Conservation (phyloP, 179 eudicot genomes). For the Silene noctiflora region DNA sequence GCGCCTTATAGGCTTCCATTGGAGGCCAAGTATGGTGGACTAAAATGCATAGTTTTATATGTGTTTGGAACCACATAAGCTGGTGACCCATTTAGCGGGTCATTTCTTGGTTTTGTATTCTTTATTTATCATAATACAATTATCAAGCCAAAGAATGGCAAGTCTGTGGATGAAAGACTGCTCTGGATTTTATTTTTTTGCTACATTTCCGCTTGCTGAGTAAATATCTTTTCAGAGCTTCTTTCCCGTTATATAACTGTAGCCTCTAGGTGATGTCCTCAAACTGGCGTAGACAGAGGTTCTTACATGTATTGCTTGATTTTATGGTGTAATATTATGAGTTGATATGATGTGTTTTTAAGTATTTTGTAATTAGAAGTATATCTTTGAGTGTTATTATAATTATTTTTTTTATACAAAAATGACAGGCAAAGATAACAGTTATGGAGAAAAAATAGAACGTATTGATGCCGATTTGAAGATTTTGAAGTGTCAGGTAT, state of each 20-base stretch:
- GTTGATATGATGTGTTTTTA: background rate
- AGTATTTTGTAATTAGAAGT: background rate
- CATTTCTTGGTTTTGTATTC: too few species aligned
- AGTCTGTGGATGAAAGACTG: too few species aligned
- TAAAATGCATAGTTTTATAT: too few species aligned
- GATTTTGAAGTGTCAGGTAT: slow-evolving; percentile 79
- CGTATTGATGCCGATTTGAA: slow-evolving; percentile 86
- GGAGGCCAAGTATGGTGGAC: too few species aligned
- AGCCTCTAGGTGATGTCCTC: background rate
- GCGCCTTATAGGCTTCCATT: too few species aligned
- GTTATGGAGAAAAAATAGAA: slow-evolving; percentile 45
- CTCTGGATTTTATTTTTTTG: too few species aligned
- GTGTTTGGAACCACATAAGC: too few species aligned
- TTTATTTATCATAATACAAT: too few species aligned
- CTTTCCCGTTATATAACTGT: background rate
- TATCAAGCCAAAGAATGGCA: too few species aligned
- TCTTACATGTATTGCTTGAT: background rate
- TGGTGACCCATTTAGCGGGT: too few species aligned
- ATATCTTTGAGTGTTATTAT: background rate
- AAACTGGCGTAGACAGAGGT: too few species aligned
- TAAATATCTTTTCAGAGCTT: background rate
- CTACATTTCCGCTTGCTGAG: too few species aligned
- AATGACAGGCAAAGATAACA: slow-evolving; percentile 53
- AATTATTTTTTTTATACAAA: background rate
- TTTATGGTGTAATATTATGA: background rate